These are phyloP conservation scores for Monosporascus sp. DNA, from an alignment of 2,329 filamentous ascomycete species.

Conservation along the genomic window DNA sequence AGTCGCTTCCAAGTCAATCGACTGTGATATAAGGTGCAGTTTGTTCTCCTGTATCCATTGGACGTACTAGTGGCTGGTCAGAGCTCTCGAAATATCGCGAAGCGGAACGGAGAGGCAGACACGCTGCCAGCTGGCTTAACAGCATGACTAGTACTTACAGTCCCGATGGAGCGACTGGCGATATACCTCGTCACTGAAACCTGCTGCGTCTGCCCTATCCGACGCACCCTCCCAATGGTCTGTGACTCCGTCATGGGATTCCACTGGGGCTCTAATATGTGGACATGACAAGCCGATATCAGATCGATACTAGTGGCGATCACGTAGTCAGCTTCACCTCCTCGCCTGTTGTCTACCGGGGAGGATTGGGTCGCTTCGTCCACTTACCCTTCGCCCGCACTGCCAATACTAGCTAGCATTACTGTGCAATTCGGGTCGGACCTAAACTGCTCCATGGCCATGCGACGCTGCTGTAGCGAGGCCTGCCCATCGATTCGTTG, in stretches of 20 bases:
- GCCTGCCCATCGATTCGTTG: slow-evolving; percentile 22
- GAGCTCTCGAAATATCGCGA: no score
- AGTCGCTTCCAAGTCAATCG: no score
- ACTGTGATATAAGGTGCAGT: no score
- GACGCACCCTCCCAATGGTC: slow-evolving; percentile 25
- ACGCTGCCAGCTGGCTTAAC: no score
- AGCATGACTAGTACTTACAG: neutral
- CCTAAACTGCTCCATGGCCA: slow-evolving; percentile 15
- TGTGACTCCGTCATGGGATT: slow-evolving; percentile 28
- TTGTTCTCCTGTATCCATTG: no score
- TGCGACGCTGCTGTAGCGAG: slow-evolving; percentile 4
- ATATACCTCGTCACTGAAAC: slow-evolving; percentile 24
- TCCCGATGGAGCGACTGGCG: slow-evolving; percentile 17
- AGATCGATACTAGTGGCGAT: slow-evolving; percentile 17
- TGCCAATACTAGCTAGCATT: slow-evolving; percentile 26
- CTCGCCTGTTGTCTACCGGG: no score
- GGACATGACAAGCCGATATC: slow-evolving; percentile 21
- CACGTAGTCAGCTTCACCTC: neutral
- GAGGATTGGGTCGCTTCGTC: no score
- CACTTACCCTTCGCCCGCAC: slow-evolving; percentile 24
- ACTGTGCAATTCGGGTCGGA: slow-evolving; percentile 14
- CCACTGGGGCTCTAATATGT: slow-evolving; percentile 29
- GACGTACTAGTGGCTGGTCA: no score
- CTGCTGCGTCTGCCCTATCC: slow-evolving; percentile 21
- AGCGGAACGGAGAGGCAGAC: neutral